phyloP scores from a whole-genome alignment of 345 rosid species.

The Syzygium jambos region DNA sequence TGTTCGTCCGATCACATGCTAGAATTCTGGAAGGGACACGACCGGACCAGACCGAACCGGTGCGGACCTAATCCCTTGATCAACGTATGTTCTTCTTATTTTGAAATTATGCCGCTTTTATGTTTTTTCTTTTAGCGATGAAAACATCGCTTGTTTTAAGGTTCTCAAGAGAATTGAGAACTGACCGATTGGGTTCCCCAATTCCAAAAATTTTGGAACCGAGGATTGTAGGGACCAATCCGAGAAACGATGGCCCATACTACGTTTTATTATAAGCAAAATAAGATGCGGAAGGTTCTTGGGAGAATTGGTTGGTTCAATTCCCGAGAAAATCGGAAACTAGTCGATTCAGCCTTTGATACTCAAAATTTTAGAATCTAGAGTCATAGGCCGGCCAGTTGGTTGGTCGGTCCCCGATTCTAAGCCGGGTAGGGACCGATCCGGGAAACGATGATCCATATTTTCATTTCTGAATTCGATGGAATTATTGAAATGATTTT shows the following conservation, averaged over 20 bases:
- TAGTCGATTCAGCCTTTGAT: too few relatives aligned
- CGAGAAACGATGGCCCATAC: too few relatives aligned
- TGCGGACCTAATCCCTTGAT: not conserved
- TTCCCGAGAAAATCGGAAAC: too few relatives aligned
- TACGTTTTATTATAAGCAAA: too few relatives aligned
- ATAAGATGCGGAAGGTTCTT: fast-evolving
- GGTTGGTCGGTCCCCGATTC: not conserved
- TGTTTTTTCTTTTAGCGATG: not conserved
- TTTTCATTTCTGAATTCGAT: not conserved
- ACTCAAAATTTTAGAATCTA: not conserved
- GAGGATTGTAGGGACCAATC: not conserved
- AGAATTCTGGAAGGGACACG: not conserved
- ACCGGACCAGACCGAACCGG: not conserved
- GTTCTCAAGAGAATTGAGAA: too few relatives aligned
- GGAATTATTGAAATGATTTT: not conserved
- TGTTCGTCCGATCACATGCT: not conserved
- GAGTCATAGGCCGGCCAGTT: fast-evolving
- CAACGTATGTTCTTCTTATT: fast-evolving
- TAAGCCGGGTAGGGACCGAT: too few relatives aligned
- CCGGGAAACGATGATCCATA: not conserved
- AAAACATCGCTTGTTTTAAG: not conserved
- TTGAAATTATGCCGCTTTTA: not conserved
- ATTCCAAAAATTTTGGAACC: not conserved
- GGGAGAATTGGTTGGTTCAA: fast-evolving
- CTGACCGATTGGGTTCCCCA: too few relatives aligned